These are phyloP conservation scores for Suillus placidus DNA, from an alignment of 768 basidiomycete species.

Conservation along the genomic window DNA sequence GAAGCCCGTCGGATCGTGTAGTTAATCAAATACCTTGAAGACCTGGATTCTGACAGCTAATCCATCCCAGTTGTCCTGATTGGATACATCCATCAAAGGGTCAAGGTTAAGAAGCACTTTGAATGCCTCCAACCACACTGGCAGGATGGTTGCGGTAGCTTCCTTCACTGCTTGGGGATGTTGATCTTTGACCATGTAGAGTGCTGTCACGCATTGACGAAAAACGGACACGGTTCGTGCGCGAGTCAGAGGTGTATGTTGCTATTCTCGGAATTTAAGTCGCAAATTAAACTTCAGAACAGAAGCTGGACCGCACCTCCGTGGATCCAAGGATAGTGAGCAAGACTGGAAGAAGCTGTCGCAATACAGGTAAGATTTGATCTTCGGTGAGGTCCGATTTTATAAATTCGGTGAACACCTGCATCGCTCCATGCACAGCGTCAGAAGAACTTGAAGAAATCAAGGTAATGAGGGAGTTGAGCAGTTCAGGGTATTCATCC, in stretches of 20 bases:
- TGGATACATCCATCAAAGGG: conserved; percentile 61
- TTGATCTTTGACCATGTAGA: conserved; percentile 95
- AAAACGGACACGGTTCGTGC: conserved; percentile 87
- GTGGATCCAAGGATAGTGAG: conserved; percentile 76
- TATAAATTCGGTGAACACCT: conserved; percentile 93
- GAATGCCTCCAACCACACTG: conserved; percentile 93
- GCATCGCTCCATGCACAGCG: conserved; percentile 94
- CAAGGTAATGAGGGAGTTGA: conserved; percentile 71
- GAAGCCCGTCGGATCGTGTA: not conserved
- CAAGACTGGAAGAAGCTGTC: conserved; percentile 84
- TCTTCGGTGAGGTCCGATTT: conserved; percentile 92
- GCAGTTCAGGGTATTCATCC: conserved; percentile 92
- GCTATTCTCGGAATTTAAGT: conserved; percentile 36
- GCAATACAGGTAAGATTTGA: conserved; percentile 90
- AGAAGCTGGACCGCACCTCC: conserved; percentile 47
- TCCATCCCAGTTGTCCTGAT: conserved; percentile 74
- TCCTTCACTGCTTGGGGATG: conserved; percentile 86
- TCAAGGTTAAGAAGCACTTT: conserved; percentile 70
- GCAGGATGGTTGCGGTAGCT: conserved; percentile 77
- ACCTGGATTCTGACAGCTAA: conserved; percentile 80
- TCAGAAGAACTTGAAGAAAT: conserved; percentile 72
- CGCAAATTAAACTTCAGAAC: not conserved
- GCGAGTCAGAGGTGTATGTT: conserved; percentile 79
- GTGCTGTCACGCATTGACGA: conserved; percentile 82
- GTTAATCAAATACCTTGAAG: conserved; percentile 63